Evolutionary conservation across 345 rosid species (phyloP).

Genomic region (Dimocarpus longan): DNA sequence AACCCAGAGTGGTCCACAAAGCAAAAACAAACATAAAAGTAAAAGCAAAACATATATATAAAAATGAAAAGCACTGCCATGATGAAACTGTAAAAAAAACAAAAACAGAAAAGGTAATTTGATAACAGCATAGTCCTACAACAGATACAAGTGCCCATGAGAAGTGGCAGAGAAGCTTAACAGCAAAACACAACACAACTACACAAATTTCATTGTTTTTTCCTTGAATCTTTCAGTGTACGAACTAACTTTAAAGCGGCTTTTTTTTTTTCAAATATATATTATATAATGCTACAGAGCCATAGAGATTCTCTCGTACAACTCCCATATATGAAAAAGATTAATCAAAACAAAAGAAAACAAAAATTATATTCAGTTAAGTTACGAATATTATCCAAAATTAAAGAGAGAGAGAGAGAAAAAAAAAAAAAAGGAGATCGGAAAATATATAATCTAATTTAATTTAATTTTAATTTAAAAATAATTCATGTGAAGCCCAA

Average conservation of each 20-base stretch:
- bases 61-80: background rate
- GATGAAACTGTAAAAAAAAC: background rate
- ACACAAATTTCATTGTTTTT: slow-evolving; percentile 21
- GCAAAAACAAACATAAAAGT: background rate
- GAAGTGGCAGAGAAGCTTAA: slow-evolving; percentile 10
- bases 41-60: background rate
- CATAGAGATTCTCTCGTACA: slow-evolving; percentile 50
- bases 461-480: background rate
- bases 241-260: slow-evolving; percentile 11
- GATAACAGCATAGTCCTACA: background rate
- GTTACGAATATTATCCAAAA: background rate
- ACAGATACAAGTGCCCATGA: slow-evolving; percentile 31
- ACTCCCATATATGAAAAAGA: slow-evolving; percentile 28
- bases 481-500: slow-evolving; percentile 59
- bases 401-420: slow-evolving; percentile 3
- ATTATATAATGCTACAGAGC: slow-evolving; percentile 26
- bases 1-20: slow-evolving; percentile 9
- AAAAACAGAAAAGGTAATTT: background rate
- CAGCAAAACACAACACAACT: background rate
- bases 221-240: slow-evolving; percentile 30
- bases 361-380: slow-evolving; percentile 28
- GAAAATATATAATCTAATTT: background rate
- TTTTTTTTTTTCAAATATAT: background rate
- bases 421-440: background rate
- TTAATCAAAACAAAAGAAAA: slow-evolving; percentile 12